Conservation (phyloP, 1,284 basidiomycete species). For the Apiotrichum sp. region DNA sequence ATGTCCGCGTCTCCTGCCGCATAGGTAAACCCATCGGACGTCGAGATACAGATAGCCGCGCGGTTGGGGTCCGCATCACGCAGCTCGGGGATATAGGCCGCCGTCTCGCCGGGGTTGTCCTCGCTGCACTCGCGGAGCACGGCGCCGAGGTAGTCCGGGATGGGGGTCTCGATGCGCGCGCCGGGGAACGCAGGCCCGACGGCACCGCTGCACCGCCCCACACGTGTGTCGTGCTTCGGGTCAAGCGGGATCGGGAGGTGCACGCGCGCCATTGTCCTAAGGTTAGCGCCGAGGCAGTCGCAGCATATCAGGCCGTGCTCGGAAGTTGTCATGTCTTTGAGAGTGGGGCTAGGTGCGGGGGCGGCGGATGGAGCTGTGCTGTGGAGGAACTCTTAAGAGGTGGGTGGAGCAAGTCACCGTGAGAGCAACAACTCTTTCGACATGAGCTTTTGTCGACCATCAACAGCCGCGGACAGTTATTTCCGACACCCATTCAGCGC, state of each 20-base stretch:
- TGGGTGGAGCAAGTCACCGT: too few relatives aligned
- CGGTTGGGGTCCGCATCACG: constrained; percentile 7
- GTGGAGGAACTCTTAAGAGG: too few relatives aligned
- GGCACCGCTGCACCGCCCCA: neutral
- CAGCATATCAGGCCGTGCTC: too few relatives aligned
- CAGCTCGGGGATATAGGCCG: constrained; percentile 17
- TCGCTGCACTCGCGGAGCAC: neutral
- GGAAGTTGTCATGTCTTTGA: neutral
- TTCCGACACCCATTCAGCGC: too few relatives aligned
- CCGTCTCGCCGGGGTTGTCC: constrained; percentile 4
- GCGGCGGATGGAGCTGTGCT: neutral
- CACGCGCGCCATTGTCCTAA: neutral
- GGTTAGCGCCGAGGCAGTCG: neutral
- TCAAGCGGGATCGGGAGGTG: neutral
- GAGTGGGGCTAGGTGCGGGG: neutral
- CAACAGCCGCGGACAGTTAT: too few relatives aligned
- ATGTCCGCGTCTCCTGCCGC: constrained; percentile 11
- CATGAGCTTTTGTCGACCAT: too few relatives aligned
- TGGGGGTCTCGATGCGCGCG: constrained; percentile 7
- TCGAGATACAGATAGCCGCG: constrained; percentile 6
- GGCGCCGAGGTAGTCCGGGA: constrained; percentile 6
- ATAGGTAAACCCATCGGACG: constrained; percentile 16
- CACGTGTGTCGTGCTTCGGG: neutral
- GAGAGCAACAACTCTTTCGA: too few relatives aligned
- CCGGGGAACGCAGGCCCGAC: constrained; percentile 1